Evolutionary conservation across 1,139 yeast genomes (phyloP).

Genomic region (Eremothecium cymbalariae): DNA sequence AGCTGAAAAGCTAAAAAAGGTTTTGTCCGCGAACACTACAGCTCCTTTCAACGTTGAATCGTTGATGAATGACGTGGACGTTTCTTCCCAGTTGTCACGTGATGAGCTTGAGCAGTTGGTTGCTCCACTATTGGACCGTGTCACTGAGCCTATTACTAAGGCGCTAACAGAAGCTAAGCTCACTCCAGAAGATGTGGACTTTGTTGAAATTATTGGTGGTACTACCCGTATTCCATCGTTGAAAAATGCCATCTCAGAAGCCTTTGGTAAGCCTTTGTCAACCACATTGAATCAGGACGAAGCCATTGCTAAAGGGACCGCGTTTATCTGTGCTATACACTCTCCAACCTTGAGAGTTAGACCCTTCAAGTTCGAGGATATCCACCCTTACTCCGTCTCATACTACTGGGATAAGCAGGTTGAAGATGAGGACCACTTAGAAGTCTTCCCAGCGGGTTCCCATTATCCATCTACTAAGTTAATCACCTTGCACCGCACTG

Average conservation of each 20-base stretch:
- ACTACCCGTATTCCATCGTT: slow-evolving; percentile 94
- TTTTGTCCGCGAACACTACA: slow-evolving; percentile 86
- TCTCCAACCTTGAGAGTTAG: slow-evolving; percentile 98
- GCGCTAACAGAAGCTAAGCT: slow-evolving; percentile 81
- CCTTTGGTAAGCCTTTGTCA: slow-evolving; percentile 81
- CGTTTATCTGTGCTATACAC: slow-evolving; percentile 97
- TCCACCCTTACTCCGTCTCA: slow-evolving; percentile 85
- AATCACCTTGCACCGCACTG: slow-evolving; percentile 86
- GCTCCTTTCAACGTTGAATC: slow-evolving; percentile 97
- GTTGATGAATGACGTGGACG: slow-evolving; percentile 95
- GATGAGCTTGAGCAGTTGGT: slow-evolving; percentile 89
- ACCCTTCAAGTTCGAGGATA: slow-evolving; percentile 96
- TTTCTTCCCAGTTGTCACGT: slow-evolving; percentile 80
- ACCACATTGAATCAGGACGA: slow-evolving; percentile 98
- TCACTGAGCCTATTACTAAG: slow-evolving; percentile 65
- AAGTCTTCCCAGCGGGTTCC: slow-evolving; percentile 94
- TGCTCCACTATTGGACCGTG: slow-evolving; percentile 68
- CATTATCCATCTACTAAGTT: slow-evolving; percentile 91
- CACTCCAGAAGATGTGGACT: slow-evolving; percentile 65
- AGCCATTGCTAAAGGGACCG: slow-evolving; percentile 98
- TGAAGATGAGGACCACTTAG: slow-evolving; percentile 81
- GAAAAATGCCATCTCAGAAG: slow-evolving; percentile 69
- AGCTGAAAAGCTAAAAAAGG: slow-evolving; percentile 91
- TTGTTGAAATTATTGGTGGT: slow-evolving; percentile 95
- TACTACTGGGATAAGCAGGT: slow-evolving; percentile 93